Percentiles rank a stretch among this genome's conserved stretches.
Conservation (phyloP, 768 basidiomycete genomes). For the Suillus lakei region DNA sequence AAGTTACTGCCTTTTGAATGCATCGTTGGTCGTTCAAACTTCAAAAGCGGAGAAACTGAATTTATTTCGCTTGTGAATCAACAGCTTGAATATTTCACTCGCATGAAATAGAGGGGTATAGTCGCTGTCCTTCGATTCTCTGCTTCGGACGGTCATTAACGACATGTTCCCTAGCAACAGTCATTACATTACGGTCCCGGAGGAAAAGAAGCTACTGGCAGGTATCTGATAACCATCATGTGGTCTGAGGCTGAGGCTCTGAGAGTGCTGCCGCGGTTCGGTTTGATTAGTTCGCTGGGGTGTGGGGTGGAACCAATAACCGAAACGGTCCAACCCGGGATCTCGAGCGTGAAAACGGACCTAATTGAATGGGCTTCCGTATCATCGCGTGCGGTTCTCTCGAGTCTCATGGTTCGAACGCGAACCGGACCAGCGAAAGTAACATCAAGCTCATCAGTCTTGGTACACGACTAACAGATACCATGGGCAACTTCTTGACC, state of each 20-base stretch:
- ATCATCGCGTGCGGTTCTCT: neutral
- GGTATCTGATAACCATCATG: neutral
- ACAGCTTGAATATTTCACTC: neutral
- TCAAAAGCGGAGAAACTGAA: neutral
- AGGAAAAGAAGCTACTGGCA: neutral
- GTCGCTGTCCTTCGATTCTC: neutral
- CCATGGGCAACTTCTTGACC: neutral
- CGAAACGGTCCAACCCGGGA: neutral
- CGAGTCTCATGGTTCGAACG: neutral
- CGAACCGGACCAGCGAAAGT: neutral
- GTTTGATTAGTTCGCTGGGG: neutral
- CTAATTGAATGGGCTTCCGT: neutral
- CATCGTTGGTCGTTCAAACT: neutral
- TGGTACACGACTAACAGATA: neutral
- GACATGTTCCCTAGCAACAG: conserved; percentile 1
- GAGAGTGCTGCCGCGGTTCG: neutral
- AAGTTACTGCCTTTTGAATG: neutral
- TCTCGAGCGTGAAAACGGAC: neutral
- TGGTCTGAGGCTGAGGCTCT: neutral
- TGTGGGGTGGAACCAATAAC: no score
- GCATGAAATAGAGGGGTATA: neutral
- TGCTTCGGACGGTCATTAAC: neutral
- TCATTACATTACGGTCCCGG: neutral
- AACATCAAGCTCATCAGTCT: neutral
- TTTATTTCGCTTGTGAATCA: neutral